A percentile compares a stretch with the other conserved stretches of the same genome.
Evolutionary conservation across 1,139 yeast genomes (phyloP).

Genomic region (Candida tropicalis): DNA sequence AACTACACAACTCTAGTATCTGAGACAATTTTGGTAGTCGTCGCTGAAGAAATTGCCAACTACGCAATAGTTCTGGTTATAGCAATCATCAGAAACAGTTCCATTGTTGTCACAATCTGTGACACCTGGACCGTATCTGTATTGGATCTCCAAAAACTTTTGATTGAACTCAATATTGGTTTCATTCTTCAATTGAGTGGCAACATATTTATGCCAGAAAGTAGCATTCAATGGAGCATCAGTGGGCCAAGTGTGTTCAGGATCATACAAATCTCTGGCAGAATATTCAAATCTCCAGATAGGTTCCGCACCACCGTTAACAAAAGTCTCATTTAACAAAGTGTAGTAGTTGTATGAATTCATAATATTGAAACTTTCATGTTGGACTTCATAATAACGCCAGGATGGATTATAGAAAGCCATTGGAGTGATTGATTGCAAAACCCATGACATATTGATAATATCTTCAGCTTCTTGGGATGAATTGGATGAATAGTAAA

Average conservation of each 20-base stretch:
- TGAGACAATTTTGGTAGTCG: constrained; percentile 15
- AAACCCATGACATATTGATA: constrained; percentile 62
- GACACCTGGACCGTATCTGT: constrained; percentile 54
- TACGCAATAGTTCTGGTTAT: constrained; percentile 43
- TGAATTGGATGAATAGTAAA: constrained; percentile 48
- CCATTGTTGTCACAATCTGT: constrained; percentile 47
- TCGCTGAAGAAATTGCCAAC: constrained; percentile 16
- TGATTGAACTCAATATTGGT: constrained; percentile 45
- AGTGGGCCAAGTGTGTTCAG: constrained; percentile 50
- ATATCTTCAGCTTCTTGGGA: constrained; percentile 36
- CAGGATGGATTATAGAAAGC: constrained; percentile 66
- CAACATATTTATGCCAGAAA: constrained; percentile 53
- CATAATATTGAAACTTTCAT: constrained; percentile 60
- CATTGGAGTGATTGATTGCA: constrained; percentile 66
- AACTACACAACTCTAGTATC: constrained; percentile 2
- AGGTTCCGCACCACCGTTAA: constrained; percentile 52
- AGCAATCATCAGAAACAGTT: constrained; percentile 12
- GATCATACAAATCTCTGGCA: constrained; percentile 53
- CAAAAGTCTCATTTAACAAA: constrained; percentile 52
- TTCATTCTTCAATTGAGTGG: constrained; percentile 33
- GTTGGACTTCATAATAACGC: constrained; percentile 71
- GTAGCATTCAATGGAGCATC: constrained; percentile 57
- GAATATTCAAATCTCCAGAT: constrained; percentile 56
- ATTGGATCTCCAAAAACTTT: constrained; percentile 46
- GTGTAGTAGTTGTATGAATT: constrained; percentile 60